Evolutionary conservation across 1,139 yeast genomes (phyloP).

Genomic region (Blastobotrys raffinosifermentans): DNA sequence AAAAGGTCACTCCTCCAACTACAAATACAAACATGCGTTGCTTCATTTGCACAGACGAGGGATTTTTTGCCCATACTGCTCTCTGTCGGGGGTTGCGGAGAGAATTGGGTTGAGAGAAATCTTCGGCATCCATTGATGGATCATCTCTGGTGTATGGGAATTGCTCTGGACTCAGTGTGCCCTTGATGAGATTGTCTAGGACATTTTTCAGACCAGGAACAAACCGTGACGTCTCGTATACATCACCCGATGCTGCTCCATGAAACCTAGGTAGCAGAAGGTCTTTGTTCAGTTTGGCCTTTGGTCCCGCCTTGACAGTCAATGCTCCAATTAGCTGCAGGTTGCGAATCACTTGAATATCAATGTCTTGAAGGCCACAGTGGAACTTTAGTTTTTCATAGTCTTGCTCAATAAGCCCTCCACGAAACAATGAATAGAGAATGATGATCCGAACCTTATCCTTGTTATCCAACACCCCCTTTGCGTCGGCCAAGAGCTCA

Average conservation of each 20-base stretch:
- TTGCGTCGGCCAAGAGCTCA: constrained; percentile 48
- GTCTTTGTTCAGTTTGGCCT: constrained; percentile 21
- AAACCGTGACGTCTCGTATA: constrained; percentile 71
- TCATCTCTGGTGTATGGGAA: constrained; percentile 78
- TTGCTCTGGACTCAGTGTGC: constrained; percentile 47
- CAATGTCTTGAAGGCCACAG: constrained; percentile 56
- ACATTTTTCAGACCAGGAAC: constrained; percentile 64
- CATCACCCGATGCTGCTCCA: constrained; percentile 49
- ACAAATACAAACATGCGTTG: constrained; percentile 75
- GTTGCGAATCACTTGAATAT: constrained; percentile 59
- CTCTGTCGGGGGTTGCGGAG: constrained; percentile 69
- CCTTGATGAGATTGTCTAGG: constrained; percentile 44
- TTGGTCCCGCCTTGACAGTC: constrained; percentile 47
- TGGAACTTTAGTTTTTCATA: constrained; percentile 64
- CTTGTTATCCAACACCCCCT: constrained; percentile 39
- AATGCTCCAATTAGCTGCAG: constrained; percentile 62
- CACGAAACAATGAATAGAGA: constrained; percentile 73
- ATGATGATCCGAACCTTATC: constrained; percentile 77
- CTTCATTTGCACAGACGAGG: constrained; percentile 43
- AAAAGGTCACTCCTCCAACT: constrained; percentile 82
- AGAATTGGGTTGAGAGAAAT: constrained; percentile 38
- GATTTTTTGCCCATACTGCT: constrained; percentile 73
- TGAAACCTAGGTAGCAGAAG: constrained; percentile 19
- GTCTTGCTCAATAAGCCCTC: constrained; percentile 76
- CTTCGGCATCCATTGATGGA: constrained; percentile 55